phyloP scores from a whole-genome alignment of 116 monocot genomes.

The Posidonia oceanica region DNA sequence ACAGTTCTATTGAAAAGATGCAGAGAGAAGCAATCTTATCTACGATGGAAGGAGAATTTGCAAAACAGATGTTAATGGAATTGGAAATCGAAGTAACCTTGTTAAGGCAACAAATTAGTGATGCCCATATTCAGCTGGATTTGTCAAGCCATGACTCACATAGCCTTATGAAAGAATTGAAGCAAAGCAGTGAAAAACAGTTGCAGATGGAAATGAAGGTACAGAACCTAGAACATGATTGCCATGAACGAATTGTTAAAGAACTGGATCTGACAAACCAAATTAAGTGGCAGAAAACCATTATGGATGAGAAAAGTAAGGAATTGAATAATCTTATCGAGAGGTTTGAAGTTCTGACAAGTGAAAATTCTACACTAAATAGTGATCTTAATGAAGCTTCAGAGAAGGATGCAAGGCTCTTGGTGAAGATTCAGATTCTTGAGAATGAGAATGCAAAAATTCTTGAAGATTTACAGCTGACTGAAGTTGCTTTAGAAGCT shows the following conservation, averaged over 20 bases:
- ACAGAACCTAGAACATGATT: conserved; percentile 5
- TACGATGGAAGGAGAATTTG: conserved; percentile 25
- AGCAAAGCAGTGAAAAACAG: neutral
- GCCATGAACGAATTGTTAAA: neutral
- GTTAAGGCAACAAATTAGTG: conserved; percentile 2
- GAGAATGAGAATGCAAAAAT: conserved; percentile 8
- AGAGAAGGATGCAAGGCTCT: conserved; percentile 1
- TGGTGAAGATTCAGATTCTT: neutral
- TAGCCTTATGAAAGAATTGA: conserved; percentile 1
- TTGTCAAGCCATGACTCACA: neutral
- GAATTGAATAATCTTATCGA: conserved; percentile 3
- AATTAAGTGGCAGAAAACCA: neutral
- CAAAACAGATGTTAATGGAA: conserved; percentile 8
- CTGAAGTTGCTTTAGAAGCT: conserved; percentile 8
- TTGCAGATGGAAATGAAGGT: conserved; percentile 6
- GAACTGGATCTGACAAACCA: conserved; percentile 7
- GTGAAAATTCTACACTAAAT: conserved; percentile 1
- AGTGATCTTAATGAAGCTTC: conserved; percentile 1
- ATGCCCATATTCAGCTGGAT: conserved; percentile 1
- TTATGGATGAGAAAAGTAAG: neutral
- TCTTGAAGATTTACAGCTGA: conserved; percentile 6
- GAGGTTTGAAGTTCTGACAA: conserved; percentile 4
- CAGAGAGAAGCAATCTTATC: conserved; percentile 24
- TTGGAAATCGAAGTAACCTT: conserved; percentile 6
- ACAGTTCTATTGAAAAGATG: conserved; percentile 19